Percentiles rank a stretch among this genome's conserved stretches.
Conservation (phyloP, 441 rosid genomes). For the Brassica balearica region DNA sequence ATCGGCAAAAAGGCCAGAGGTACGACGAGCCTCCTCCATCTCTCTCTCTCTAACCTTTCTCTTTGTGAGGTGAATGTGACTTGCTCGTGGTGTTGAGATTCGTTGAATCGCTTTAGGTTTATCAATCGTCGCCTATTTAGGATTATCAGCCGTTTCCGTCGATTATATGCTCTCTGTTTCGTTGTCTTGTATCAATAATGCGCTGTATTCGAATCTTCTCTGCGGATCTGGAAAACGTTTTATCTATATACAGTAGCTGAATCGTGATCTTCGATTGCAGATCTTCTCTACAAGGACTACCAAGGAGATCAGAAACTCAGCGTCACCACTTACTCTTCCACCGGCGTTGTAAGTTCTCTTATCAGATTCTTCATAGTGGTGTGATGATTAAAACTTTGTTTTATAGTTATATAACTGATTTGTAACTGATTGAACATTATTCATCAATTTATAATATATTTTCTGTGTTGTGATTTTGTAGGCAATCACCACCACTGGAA, state of each 20-base stretch:
- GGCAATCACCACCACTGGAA: conserved; percentile 85
- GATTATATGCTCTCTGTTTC: neutral
- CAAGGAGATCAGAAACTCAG: conserved; percentile 92
- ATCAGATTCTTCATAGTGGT: neutral
- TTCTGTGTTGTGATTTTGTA: conserved; percentile 33
- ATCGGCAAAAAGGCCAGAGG: conserved; percentile 98
- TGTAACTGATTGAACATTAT: no score
- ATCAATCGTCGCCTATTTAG: neutral
- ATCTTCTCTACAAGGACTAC: conserved; percentile 91
- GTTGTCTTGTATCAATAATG: neutral
- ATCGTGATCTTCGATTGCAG: conserved; percentile 38
- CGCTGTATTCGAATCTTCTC: neutral
- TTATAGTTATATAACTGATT: no score
- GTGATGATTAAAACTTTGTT: neutral
- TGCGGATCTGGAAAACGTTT: conserved; percentile 23
- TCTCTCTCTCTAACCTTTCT: neutral
- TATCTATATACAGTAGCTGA: neutral
- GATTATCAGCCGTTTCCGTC: neutral
- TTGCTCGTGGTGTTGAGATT: neutral
- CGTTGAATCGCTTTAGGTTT: neutral
- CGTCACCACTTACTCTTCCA: conserved; percentile 71
- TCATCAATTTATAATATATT: no score
- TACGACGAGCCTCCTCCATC: neutral
- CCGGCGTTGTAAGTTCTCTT: conserved; percentile 77
- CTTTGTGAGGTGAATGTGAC: neutral